Conservation (phyloP, 2,329 filamentous ascomycete genomes). For the Phyllachora maydis region DNA sequence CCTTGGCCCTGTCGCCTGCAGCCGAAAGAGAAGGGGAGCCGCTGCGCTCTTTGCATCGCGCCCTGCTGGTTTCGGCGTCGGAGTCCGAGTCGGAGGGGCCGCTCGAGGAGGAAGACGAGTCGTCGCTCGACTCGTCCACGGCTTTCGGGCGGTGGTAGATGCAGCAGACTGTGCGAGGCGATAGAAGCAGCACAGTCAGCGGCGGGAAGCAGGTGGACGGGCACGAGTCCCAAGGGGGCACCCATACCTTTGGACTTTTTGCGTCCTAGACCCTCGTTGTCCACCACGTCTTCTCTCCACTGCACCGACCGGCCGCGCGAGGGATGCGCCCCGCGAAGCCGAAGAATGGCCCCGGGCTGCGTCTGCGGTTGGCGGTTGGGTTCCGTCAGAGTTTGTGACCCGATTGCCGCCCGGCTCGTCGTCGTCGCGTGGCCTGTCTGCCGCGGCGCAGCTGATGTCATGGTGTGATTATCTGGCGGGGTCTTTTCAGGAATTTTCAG, state of each 20-base stretch:
- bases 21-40: slow-evolving; percentile 6
- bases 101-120: slow-evolving; percentile 33
- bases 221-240: slow-evolving; percentile 1
- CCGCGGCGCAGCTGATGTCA: too few relatives aligned
- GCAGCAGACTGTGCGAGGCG: slow-evolving; percentile 67
- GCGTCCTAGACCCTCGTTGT: slow-evolving; percentile 86
- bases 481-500: too few relatives aligned
- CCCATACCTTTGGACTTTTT: slow-evolving; percentile 77
- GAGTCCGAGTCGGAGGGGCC: slow-evolving; percentile 27
- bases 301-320: slow-evolving; percentile 44
- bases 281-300: slow-evolving; percentile 84
- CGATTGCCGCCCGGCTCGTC: slow-evolving; percentile 1
- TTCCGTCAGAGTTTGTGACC: slow-evolving; percentile 3
- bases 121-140: slow-evolving; percentile 64
- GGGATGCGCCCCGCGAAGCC: slow-evolving; percentile 26
- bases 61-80: slow-evolving; percentile 9
- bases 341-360: too few relatives aligned
- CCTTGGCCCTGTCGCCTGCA: slow-evolving; percentile 8
- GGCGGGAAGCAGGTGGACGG: not conserved
- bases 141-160: slow-evolving; percentile 82
- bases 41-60: slow-evolving; percentile 10
- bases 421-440: too few relatives aligned
- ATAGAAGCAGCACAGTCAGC: slow-evolving; percentile 1
- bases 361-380: slow-evolving; percentile 5
- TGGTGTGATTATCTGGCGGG: too few relatives aligned